Evolutionary conservation across 768 basidiomycete genomes (phyloP).

Genomic region (Mycena polygramma): DNA sequence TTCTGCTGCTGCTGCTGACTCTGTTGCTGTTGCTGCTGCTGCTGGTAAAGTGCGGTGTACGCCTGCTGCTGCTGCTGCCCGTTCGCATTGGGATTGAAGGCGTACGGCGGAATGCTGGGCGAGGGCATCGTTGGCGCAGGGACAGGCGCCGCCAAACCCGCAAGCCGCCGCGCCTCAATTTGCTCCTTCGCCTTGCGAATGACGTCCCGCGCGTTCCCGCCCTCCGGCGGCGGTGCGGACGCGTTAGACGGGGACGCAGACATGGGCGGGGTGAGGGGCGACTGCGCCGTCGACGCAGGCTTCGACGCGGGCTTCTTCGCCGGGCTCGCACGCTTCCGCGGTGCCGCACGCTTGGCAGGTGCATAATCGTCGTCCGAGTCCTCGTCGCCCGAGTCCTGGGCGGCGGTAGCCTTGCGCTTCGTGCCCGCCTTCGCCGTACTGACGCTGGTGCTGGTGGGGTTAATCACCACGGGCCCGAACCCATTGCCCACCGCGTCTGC

Average conservation of each 20-base stretch:
- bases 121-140: neutral
- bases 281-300: neutral
- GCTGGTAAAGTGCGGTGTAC: neutral
- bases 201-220: neutral
- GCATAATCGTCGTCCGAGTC: slow-evolving; percentile 38
- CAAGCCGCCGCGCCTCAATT: neutral
- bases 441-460: no score
- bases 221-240: slow-evolving; percentile 2
- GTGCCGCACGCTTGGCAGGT: slow-evolving; percentile 16
- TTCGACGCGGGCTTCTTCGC: neutral
- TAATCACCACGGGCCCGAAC: neutral
- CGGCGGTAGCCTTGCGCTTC: slow-evolving; percentile 37
- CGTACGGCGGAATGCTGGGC: neutral
- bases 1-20: slow-evolving; percentile 12
- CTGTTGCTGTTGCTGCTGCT: neutral
- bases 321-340: slow-evolving; percentile 25
- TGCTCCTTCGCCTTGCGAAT: slow-evolving; percentile 13
- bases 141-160: neutral
- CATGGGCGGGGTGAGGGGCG: slow-evolving; percentile 23
- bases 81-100: slow-evolving; percentile 2
- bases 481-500: slow-evolving; percentile 35
- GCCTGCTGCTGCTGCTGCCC: neutral
- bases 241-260: slow-evolving; percentile 14
- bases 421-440: slow-evolving; percentile 14
- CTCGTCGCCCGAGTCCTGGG: slow-evolving; percentile 29